These are phyloP conservation scores for Peronosclerospora sorghi DNA, from an alignment of 352 stramenopile genomes.

Conservation along the genomic window DNA sequence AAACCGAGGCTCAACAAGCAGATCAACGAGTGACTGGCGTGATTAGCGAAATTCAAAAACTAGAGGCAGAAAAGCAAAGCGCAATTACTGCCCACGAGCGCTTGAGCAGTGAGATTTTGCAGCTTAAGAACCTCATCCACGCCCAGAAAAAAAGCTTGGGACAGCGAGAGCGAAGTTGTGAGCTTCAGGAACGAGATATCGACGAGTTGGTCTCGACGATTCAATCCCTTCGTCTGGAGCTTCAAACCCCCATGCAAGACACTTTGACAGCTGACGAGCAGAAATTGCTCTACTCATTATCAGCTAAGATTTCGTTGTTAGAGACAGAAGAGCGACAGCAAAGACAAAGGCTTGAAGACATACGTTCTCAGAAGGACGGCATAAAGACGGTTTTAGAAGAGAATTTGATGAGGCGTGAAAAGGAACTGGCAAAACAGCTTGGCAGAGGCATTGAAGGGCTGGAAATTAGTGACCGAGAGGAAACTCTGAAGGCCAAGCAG, in stretches of 20 bases:
- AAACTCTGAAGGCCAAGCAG: conserved; percentile 79
- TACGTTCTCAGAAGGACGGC: conserved; percentile 79
- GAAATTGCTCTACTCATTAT: conserved; percentile 43
- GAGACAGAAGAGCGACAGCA: conserved; percentile 83
- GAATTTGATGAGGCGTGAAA: conserved; percentile 86
- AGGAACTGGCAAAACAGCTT: conserved; percentile 49
- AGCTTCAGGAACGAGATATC: conserved; percentile 54
- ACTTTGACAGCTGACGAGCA: conserved; percentile 45
- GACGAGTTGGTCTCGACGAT: conserved; percentile 45
- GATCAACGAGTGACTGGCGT: conserved; percentile 82
- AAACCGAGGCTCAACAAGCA: conserved; percentile 82
- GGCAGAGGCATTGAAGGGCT: conserved; percentile 54
- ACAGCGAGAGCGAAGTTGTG: conserved; percentile 46
- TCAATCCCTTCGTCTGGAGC: conserved; percentile 37
- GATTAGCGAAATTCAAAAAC: conserved; percentile 76
- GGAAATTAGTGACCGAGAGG: conserved; percentile 46
- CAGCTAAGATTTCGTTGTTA: conserved; percentile 57
- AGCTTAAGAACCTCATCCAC: conserved; percentile 63
- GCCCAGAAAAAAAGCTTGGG: conserved; percentile 38
- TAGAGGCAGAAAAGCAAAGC: conserved; percentile 68
- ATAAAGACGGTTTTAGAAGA: conserved; percentile 87
- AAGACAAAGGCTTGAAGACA: conserved; percentile 72
- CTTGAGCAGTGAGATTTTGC: conserved; percentile 76
- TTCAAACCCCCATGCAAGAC: conserved; percentile 71
- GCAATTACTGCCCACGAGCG: conserved; percentile 59